Conservation (phyloP, 257 asterid genomes). For the Gentiana straminea region DNA sequence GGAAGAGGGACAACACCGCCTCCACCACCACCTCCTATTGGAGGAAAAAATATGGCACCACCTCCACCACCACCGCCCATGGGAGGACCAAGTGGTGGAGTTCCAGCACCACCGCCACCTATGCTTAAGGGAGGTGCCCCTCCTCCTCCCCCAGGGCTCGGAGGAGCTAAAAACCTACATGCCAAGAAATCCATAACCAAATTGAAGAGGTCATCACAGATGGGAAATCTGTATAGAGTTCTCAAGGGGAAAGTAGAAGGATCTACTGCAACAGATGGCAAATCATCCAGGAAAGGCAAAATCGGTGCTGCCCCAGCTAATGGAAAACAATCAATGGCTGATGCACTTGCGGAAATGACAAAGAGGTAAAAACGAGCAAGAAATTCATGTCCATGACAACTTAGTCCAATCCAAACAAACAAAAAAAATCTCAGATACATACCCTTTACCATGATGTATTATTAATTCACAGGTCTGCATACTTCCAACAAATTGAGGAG, state of each 20-base stretch:
- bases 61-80: constrained; percentile 47
- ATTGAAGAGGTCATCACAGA: constrained; percentile 77
- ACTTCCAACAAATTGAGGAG: constrained; percentile 79
- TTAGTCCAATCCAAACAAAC: neutral
- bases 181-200: constrained; percentile 46
- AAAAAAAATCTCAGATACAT: neutral
- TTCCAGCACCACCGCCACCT: constrained; percentile 35
- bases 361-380: constrained; percentile 38
- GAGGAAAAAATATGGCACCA: constrained; percentile 13
- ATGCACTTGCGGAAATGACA: constrained; percentile 95
- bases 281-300: constrained; percentile 48
- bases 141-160: constrained; percentile 59
- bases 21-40: constrained; percentile 24
- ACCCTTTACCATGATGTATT: no score
- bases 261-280: constrained; percentile 29
- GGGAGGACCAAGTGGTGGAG: constrained; percentile 22
- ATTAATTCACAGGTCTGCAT: constrained; percentile 58
- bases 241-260: constrained; percentile 94
- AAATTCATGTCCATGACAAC: neutral
- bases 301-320: constrained; percentile 37
- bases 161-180: constrained; percentile 27
- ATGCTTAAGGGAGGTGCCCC: constrained; percentile 20
- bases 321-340: constrained; percentile 90
- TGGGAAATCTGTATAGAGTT: constrained; percentile 76
- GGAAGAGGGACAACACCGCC: constrained; percentile 6